A percentile compares a stretch with the other conserved stretches of the same genome.
Evolutionary conservation across 345 rosid genomes (phyloP).

Genomic region (Erysimum cheiranthoides): DNA sequence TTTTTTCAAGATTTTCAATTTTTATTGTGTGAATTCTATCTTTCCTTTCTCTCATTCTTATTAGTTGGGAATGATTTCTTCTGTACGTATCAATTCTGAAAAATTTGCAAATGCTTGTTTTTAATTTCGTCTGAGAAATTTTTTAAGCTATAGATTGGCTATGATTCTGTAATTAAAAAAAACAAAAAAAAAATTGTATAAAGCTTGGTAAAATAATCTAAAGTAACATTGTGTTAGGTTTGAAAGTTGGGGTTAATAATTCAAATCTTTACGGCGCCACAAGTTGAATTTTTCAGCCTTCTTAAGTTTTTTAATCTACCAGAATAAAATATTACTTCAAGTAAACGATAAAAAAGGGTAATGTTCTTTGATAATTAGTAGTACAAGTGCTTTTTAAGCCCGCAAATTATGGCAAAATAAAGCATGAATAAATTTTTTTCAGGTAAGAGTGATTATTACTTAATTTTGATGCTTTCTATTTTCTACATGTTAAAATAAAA

Average conservation of each 20-base stretch:
- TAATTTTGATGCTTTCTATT: neutral
- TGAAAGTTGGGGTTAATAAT: constrained; percentile 31
- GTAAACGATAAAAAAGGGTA: constrained; percentile 19
- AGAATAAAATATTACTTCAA: neutral
- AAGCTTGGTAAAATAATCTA: neutral
- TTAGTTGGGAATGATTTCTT: constrained; percentile 34
- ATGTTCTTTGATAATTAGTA: constrained; percentile 3
- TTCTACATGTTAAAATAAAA: neutral
- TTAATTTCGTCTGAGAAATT: neutral
- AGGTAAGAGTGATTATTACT: constrained; percentile 17
- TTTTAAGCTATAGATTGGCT: neutral
- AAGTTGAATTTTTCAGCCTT: constrained; percentile 34
- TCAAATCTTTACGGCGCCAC: constrained; percentile 45
- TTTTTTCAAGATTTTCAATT: constrained; percentile 33
- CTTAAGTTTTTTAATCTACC: constrained; percentile 10
- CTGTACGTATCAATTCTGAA: constrained; percentile 38
- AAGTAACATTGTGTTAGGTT: constrained; percentile 34
- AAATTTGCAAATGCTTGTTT: constrained; percentile 23
- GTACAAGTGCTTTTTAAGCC: constrained; percentile 6
- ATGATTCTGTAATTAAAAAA: constrained; percentile 18
- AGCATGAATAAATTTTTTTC: neutral
- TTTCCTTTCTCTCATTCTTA: constrained; percentile 18
- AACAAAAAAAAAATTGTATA: neutral
- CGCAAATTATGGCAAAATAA: constrained; percentile 28
- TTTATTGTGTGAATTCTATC: constrained; percentile 42